phyloP scores from a whole-genome alignment of 768 basidiomycete genomes.

The Wakefieldia striispora region DNA sequence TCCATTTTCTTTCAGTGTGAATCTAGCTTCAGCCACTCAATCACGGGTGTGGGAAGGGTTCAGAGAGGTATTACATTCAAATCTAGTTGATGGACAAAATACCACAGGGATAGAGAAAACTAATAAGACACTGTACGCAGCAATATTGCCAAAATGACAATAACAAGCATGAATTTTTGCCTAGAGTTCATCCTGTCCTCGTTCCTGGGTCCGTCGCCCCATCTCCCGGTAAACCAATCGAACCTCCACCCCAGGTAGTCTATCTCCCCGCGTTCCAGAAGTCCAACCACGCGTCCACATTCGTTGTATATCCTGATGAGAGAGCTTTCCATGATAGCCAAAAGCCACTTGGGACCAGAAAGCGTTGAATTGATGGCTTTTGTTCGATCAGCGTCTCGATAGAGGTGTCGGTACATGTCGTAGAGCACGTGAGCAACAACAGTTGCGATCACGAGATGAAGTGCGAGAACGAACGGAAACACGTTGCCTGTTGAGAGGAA shows the following conservation, averaged over 20 bases:
- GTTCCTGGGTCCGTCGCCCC: slow-evolving; percentile 37
- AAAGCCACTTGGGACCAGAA: slow-evolving; percentile 35
- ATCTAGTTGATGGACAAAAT: too few relatives aligned
- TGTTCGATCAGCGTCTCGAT: slow-evolving; percentile 37
- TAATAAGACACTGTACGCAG: neutral
- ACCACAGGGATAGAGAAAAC: too few relatives aligned
- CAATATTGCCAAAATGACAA: slow-evolving; percentile 5
- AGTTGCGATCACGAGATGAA: slow-evolving; percentile 27
- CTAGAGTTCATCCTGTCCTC: slow-evolving; percentile 45
- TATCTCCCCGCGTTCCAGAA: slow-evolving; percentile 43
- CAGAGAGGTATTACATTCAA: neutral
- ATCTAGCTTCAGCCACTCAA: too few relatives aligned
- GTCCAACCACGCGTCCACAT: slow-evolving; percentile 44
- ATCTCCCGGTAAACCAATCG: slow-evolving; percentile 52
- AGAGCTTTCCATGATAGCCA: slow-evolving; percentile 48
- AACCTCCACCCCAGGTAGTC: slow-evolving; percentile 41
- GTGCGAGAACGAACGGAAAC: slow-evolving; percentile 14
- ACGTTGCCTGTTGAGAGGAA: slow-evolving; percentile 13
- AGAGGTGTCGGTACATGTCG: slow-evolving; percentile 49
- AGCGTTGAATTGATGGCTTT: slow-evolving; percentile 35
- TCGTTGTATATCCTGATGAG: slow-evolving; percentile 53
- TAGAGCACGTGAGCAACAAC: slow-evolving; percentile 43
- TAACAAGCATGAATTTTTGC: slow-evolving; percentile 29
- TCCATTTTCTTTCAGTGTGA: too few relatives aligned
- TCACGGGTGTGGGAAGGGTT: too few relatives aligned